These are phyloP conservation scores for Sambucus nigra DNA, from an alignment of 129 eudicot genomes.

Conservation along the genomic window DNA sequence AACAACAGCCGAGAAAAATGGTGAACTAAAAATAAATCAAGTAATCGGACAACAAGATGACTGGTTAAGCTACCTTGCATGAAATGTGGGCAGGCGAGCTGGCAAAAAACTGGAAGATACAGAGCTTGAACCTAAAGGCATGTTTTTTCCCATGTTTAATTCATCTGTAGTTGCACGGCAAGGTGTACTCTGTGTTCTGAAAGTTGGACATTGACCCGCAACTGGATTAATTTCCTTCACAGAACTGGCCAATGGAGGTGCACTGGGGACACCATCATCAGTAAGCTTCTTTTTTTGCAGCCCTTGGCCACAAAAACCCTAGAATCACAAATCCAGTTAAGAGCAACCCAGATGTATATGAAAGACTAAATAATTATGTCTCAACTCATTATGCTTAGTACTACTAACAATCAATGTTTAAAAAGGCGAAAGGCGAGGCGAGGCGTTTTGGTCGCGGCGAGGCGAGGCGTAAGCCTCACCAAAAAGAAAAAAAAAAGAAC, in stretches of 20 bases:
- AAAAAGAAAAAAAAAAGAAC: too few relatives aligned
- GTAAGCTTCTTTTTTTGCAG: slow-evolving; percentile 11
- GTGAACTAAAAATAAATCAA: not conserved
- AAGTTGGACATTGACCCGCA: slow-evolving; percentile 13
- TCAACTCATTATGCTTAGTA: too few relatives aligned
- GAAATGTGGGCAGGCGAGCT: slow-evolving; percentile 48
- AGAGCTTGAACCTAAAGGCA: slow-evolving; percentile 11
- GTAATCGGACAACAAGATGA: not conserved
- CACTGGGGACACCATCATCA: slow-evolving; percentile 32
- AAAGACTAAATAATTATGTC: not conserved
- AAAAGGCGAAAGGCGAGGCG: too few relatives aligned
- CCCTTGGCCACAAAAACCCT: slow-evolving; percentile 21
- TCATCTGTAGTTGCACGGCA: slow-evolving; percentile 13
- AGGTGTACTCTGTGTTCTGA: slow-evolving; percentile 3
- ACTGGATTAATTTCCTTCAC: slow-evolving; percentile 20
- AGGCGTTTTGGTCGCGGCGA: too few relatives aligned
- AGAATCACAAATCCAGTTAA: slow-evolving; percentile 12
- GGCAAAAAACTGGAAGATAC: slow-evolving; percentile 29
- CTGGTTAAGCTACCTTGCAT: slow-evolving; percentile 43
- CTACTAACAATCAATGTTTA: too few relatives aligned
- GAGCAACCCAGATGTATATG: not conserved
- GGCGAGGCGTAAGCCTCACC: too few relatives aligned
- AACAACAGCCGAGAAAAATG: not conserved
- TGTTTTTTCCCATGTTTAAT: slow-evolving; percentile 16
- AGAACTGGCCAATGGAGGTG: slow-evolving; percentile 35